Conservation (phyloP, 164 flowering plant genomes). For the Amborella trichopoda region DNA sequence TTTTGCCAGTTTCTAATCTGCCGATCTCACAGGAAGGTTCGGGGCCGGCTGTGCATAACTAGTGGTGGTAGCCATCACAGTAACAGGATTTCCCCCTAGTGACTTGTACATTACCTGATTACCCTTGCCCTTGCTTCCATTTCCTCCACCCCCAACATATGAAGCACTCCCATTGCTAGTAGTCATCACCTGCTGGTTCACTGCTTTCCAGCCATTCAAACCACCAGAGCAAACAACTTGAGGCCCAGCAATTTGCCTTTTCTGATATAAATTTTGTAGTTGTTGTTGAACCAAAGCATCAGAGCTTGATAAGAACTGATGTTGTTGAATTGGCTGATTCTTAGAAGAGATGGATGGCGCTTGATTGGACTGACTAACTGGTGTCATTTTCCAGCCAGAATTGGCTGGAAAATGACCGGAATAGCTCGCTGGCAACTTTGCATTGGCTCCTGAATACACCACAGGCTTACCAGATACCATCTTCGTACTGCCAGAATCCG, state of each 20-base stretch:
- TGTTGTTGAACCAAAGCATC: neutral
- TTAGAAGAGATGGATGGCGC: conserved; percentile 6
- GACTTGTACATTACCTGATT: conserved; percentile 1
- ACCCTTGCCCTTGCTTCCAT: conserved; percentile 5
- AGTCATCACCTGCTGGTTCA: conserved; percentile 4
- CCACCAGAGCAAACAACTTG: conserved; percentile 1
- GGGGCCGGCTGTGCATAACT: conserved; percentile 8
- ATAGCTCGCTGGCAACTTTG: conserved; percentile 2
- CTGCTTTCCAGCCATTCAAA: conserved; percentile 3
- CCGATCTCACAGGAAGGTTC: conserved; percentile 5
- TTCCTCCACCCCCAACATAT: neutral
- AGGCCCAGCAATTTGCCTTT: neutral
- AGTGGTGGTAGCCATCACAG: conserved; percentile 8
- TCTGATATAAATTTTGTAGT: conserved; percentile 1
- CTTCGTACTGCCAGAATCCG: conserved; percentile 4
- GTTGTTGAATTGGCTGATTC: conserved; percentile 3
- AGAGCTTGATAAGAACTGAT: conserved; percentile 6
- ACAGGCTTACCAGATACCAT: conserved; percentile 1
- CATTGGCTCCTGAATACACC: neutral
- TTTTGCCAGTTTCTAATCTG: conserved; percentile 10
- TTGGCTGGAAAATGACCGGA: neutral
- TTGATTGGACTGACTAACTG: conserved; percentile 1
- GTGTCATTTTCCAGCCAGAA: conserved; percentile 1
- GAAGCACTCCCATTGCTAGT: conserved; percentile 1
- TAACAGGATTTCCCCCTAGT: conserved; percentile 1